Percentiles rank a stretch among this genome's conserved stretches.
Evolutionary conservation across 495 filamentous ascomycete species (phyloP).

Genomic region (Penicillium parvum): DNA sequence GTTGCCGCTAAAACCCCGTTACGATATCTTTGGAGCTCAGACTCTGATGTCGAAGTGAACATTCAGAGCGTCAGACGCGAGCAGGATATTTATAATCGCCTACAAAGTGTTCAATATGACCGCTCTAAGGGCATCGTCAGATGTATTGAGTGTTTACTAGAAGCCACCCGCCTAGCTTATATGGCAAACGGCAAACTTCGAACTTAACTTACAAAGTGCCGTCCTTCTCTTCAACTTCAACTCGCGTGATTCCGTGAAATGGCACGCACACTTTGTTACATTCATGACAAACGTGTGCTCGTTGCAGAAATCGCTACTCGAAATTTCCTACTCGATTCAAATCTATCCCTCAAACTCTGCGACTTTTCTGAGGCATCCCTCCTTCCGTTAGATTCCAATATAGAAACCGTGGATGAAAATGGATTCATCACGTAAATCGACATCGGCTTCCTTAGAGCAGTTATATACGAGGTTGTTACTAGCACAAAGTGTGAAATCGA

Average conservation of each 20-base stretch:
- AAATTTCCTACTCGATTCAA: conserved; percentile 28
- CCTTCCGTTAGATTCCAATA: conserved; percentile 21
- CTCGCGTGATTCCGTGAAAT: conserved; percentile 29
- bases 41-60: conserved; percentile 19
- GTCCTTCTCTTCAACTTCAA: conserved; percentile 17
- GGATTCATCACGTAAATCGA: conserved; percentile 23
- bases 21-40: conserved; percentile 18
- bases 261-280: conserved; percentile 20
- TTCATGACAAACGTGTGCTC: conserved; percentile 27
- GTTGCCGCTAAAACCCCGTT: conserved; percentile 21
- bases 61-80: conserved; percentile 17
- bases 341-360: conserved; percentile 28
- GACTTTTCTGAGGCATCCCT: conserved; percentile 28
- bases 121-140: conserved; percentile 14
- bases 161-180: conserved; percentile 21
- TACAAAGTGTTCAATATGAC: conserved; percentile 10
- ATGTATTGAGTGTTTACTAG: conserved; percentile 14
- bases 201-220: conserved; percentile 15
- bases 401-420: conserved; percentile 25
- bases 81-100: conserved; percentile 25
- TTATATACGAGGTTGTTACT: conserved; percentile 30
- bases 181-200: conserved; percentile 29
- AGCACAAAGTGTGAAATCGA: conserved; percentile 23
- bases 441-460: conserved; percentile 25
- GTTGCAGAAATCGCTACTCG: conserved; percentile 27